Base-by-base conservation (phyloP, 2,329 filamentous ascomycete species). In the Penicillium brasilianum region DNA sequence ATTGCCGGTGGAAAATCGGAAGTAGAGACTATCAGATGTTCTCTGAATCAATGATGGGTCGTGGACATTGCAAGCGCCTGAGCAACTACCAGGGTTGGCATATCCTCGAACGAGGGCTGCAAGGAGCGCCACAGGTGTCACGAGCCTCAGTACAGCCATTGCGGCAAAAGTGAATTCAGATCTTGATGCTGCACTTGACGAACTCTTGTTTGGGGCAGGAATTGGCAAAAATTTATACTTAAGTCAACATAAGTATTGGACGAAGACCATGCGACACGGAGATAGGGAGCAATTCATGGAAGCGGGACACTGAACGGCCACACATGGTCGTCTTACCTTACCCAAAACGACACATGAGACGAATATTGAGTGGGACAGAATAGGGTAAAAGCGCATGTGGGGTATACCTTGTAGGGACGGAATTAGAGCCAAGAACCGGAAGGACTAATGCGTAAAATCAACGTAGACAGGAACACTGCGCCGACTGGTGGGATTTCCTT, bases 1-100 rank as follows among this genome's bases (percentile, higher is more conserved):
- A 25, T 80, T 79, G 22, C 81, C 81, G 0, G 83, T 85, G 0
- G 82, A 82, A 67, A 85, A 85, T 10, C 82, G 81, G 69, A 80
- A 85, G 69, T 85, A 85, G 0, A 66, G 81, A 16, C 81, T 79
- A 66, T 85, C 83, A 1, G 76, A 75, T 30, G 72, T 70, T 60
- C 82, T 78, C 6, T 75, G 77, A 64, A 85, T 81, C 41, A 85
- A 64, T 1, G 78, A 72, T 0, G 83, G 83, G 60, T 85, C 83
- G 61, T 84, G 82, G 7, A 75, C 68, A 28, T 69, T 70, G 57
- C 74, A 76, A 8, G 64, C 61, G 2, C 74, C 74, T 1, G 72
- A 72, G 56, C 74, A 76, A 14, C 66, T 48, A 1, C 72, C 72
- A 1, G 74, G 74, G 20, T 72, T 60, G 9, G 68, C 71, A 63